Conservation (phyloP, 345 rosid species). For the Gossypium australe region DNA sequence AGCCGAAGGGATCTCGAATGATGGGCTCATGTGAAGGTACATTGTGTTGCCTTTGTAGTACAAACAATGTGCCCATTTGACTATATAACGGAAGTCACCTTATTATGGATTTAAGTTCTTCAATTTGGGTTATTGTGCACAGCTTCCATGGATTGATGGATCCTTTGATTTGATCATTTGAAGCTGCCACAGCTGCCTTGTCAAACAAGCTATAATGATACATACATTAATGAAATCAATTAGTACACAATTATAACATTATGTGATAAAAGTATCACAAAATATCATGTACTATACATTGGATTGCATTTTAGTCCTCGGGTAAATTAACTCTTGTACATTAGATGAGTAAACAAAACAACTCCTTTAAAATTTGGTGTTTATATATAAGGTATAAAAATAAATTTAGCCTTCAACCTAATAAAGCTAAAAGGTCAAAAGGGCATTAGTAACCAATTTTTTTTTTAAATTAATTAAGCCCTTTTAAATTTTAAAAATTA, state of each 20-base stretch:
- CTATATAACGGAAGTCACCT: slow-evolving; percentile 28
- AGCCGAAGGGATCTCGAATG: slow-evolving; percentile 40
- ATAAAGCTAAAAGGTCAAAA: no score
- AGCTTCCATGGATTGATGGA: slow-evolving; percentile 29
- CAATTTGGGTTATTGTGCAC: slow-evolving; percentile 45
- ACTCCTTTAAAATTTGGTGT: no score
- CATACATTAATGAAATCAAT: background rate
- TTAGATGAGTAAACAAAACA: no score
- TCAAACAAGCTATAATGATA: slow-evolving; percentile 28
- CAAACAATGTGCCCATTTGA: slow-evolving; percentile 38
- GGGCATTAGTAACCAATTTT: no score
- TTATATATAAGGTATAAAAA: no score
- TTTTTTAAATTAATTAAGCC: no score
- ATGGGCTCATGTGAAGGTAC: slow-evolving; percentile 25
- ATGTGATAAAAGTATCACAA: no score
- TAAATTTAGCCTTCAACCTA: no score
- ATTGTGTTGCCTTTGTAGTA: slow-evolving; percentile 40
- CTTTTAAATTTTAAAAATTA: no score
- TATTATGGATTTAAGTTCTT: slow-evolving; percentile 35
- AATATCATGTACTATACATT: no score
- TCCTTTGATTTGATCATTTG: slow-evolving; percentile 14
- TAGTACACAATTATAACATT: background rate
- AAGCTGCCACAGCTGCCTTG: slow-evolving; percentile 34
- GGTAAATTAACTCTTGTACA: no score
- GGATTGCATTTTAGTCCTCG: no score